Evolutionary conservation across 2,329 filamentous ascomycete genomes (phyloP), one percentile per base, ranked within the genome.

Genomic region (Apiospora kogelbergensis): DNA sequence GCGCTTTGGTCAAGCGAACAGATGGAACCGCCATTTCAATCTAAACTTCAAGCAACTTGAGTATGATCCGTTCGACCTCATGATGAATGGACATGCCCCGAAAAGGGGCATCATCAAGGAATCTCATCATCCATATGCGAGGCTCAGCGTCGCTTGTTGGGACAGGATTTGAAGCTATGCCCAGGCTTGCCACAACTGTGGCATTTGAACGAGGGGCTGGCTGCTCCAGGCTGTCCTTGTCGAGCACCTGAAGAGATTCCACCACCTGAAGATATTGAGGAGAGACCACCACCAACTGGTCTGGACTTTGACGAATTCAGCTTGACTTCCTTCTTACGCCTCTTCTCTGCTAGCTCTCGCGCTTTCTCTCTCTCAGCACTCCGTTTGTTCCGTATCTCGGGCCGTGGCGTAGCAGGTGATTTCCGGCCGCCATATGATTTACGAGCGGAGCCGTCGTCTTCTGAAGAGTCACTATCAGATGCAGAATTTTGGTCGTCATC

Each of bases 301-400:
- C 71, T 75, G n/a, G 73, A 77, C 30, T 60, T 60, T n/a, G 53
- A 7, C 30, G 84, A 84, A 75, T 91, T 91, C 68, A 93, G 80
- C 70, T 90, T 90, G 66, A 93, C 84, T 68, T 91, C 88, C 77
- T 90, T 91, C 78, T 89, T 89, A 74, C 88, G 86, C 60, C 89
- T 83, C 76, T 86, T 85, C 53, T 88, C 86, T 9, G 88, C 86
- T 22, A 90, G 78, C 72, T 88, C 83, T 71, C 81, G 80, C 15
- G 81, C 79, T 71, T 84, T 85, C 30, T 80, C 80, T 66, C 82
- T 82, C 69, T 86, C 84, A 33, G 80, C 80, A 65, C 84, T 84
- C 73, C 82, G 83, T 74, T 84, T 84, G 46, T 83, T 45, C 24
- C 26, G 79, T 73, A 83, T 77, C 48, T 79, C 81, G 72, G 84